Percentiles rank a stretch among this genome's conserved stretches.
phyloP scores from a whole-genome alignment of 257 asterid species.

The Penstemon eatonii region DNA sequence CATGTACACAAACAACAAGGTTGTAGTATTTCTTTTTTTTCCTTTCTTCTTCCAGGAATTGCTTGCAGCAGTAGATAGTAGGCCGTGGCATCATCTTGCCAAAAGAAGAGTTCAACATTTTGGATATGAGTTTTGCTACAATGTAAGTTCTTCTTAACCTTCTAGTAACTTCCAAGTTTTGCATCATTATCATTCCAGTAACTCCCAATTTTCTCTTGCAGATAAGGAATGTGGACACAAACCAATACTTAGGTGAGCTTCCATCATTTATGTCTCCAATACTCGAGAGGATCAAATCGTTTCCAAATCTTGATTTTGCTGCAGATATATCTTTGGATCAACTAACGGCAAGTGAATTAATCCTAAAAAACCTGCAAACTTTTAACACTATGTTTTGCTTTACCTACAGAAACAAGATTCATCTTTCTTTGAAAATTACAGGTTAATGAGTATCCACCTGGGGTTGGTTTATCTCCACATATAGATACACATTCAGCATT shows the following conservation, averaged over 20 bases:
- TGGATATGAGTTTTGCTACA: conserved; percentile 86
- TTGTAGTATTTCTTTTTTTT: too few species aligned
- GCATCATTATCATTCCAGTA: background rate
- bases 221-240: conserved; percentile 87
- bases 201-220: conserved; percentile 34
- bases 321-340: conserved; percentile 60
- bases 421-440: conserved; percentile 32
- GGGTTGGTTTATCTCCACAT: conserved; percentile 95
- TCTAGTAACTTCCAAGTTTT: background rate
- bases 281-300: conserved; percentile 54
- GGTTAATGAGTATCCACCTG: conserved; percentile 96
- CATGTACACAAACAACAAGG: too few species aligned
- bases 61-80: conserved; percentile 76
- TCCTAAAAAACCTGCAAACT: conserved; percentile 17
- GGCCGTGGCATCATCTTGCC: conserved; percentile 81
- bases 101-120: conserved; percentile 94
- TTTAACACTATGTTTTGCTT: background rate
- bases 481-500: conserved; percentile 98
- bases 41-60: conserved; percentile 52
- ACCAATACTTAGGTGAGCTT: conserved; percentile 75
- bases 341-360: conserved; percentile 62
- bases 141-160: conserved; percentile 44
- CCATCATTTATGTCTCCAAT: conserved; percentile 70
- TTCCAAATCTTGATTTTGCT: conserved; percentile 45
- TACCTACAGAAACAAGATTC: conserved; percentile 7